Conservation (phyloP, 2,329 filamentous ascomycete genomes). For the Aspergillus neoniger region DNA sequence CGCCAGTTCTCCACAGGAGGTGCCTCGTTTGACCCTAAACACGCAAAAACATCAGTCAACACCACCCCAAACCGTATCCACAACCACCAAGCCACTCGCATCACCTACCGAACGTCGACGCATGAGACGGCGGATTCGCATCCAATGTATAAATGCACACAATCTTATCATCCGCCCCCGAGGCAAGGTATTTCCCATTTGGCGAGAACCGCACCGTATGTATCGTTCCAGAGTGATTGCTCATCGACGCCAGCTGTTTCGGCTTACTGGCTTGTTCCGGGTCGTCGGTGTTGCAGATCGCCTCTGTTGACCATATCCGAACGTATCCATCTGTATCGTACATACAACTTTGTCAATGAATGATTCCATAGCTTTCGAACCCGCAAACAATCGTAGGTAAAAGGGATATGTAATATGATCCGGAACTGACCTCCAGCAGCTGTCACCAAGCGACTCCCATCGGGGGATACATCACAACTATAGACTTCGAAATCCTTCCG, state of each 20-base stretch:
- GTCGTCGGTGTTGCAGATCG: slow-evolving; percentile 79
- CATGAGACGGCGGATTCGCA: slow-evolving; percentile 72
- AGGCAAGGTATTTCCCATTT: slow-evolving; percentile 92
- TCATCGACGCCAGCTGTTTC: slow-evolving; percentile 95
- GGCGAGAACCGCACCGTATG: slow-evolving; percentile 96
- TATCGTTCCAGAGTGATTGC: slow-evolving; percentile 96
- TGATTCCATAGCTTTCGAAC: background rate
- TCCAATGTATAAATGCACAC: slow-evolving; percentile 96
- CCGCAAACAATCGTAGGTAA: background rate
- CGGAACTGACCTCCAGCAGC: slow-evolving; percentile 76
- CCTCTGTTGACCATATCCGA: slow-evolving; percentile 95
- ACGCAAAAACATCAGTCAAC: slow-evolving; percentile 13
- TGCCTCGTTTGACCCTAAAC: slow-evolving; percentile 74
- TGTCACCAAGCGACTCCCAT: slow-evolving; percentile 87
- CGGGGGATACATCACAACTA: slow-evolving; percentile 94
- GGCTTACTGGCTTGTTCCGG: slow-evolving; percentile 71
- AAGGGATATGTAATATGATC: background rate
- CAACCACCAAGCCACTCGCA: background rate
- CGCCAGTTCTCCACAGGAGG: slow-evolving; percentile 98
- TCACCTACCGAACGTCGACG: slow-evolving; percentile 73
- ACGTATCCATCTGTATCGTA: slow-evolving; percentile 77
- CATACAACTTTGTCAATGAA: slow-evolving; percentile 14
- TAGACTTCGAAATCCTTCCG: slow-evolving; percentile 99
- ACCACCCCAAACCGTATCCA: background rate
- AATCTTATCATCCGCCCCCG: slow-evolving; percentile 97